A percentile compares a stretch with the other conserved stretches of the same genome.
These are phyloP conservation scores for Tulasnella sp. DNA, from an alignment of 768 basidiomycete species.

Conservation along the genomic window DNA sequence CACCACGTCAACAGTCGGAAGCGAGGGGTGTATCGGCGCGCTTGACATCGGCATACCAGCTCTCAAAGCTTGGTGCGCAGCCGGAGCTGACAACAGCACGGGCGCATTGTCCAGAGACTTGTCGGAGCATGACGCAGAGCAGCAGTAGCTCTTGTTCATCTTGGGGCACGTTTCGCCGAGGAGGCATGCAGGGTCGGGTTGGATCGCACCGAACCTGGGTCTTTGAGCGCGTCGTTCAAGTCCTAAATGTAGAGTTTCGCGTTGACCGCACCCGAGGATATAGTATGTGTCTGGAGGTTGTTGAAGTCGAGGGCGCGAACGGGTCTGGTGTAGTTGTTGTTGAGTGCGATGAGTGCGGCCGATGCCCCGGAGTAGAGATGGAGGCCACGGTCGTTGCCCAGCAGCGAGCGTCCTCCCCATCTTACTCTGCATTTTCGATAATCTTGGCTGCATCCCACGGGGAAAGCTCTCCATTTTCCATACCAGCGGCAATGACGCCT, in stretches of 20 bases:
- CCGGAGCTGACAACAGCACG: no score
- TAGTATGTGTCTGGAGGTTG: constrained; percentile 74
- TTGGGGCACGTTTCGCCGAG: no score
- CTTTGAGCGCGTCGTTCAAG: constrained; percentile 81
- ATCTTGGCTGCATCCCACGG: constrained; percentile 96
- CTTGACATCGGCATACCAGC: no score
- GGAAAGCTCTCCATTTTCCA: constrained; percentile 90
- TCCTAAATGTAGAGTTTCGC: constrained; percentile 99
- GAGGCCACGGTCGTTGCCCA: background rate
- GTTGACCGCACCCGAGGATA: constrained; percentile 78
- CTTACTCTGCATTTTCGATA: constrained; percentile 61
- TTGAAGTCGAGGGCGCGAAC: constrained; percentile 93
- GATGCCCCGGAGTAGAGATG: constrained; percentile 37
- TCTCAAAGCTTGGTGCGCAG: no score
- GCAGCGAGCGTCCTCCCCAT: constrained; percentile 24
- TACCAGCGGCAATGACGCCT: constrained; percentile 87
- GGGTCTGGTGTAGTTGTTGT: constrained; percentile 85
- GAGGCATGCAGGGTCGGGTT: no score
- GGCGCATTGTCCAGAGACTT: no score
- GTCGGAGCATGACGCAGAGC: no score
- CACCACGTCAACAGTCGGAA: no score
- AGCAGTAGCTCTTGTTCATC: no score
- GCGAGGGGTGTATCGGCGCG: no score
- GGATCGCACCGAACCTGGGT: no score
- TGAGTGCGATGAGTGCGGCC: constrained; percentile 72